Evolutionary conservation across 345 rosid species (phyloP).

Genomic region (Citrus medica): DNA sequence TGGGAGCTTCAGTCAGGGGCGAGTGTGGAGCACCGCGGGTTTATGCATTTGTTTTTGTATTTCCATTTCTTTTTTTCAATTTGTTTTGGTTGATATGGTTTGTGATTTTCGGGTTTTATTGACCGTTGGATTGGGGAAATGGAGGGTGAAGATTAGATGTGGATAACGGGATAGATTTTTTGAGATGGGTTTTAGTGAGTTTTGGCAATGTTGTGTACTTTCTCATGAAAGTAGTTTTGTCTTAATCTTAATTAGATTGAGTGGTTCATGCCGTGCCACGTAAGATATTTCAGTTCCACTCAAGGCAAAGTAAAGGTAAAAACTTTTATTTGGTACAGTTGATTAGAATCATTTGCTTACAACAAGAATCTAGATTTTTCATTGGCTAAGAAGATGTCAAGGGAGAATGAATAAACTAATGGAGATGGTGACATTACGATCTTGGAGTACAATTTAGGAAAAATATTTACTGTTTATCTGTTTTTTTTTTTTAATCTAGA

Average conservation of each 20-base stretch:
- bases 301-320: too few relatives aligned
- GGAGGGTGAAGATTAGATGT: constrained; percentile 45
- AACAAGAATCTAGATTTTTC: too few relatives aligned
- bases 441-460: too few relatives aligned
- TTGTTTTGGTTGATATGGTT: constrained; percentile 52
- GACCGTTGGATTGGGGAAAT: constrained; percentile 44
- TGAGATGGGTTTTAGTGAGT: neutral
- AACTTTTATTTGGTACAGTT: too few relatives aligned
- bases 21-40: neutral
- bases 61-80: neutral
- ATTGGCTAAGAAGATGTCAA: too few relatives aligned
- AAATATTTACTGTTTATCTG: accelerated
- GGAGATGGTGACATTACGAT: too few relatives aligned
- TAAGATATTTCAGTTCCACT: neutral
- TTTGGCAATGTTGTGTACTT: neutral
- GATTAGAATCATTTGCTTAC: too few relatives aligned
- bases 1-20: neutral
- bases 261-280: neutral
- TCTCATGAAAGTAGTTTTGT: neutral
- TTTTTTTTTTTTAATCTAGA: accelerated
- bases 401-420: too few relatives aligned
- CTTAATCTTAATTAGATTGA: neutral
- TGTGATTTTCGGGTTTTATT: constrained; percentile 24
- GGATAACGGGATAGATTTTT: constrained; percentile 49
- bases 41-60: neutral